These are phyloP conservation scores for Blastobotrys persicus DNA, from an alignment of 1,139 yeast species.

Conservation along the genomic window DNA sequence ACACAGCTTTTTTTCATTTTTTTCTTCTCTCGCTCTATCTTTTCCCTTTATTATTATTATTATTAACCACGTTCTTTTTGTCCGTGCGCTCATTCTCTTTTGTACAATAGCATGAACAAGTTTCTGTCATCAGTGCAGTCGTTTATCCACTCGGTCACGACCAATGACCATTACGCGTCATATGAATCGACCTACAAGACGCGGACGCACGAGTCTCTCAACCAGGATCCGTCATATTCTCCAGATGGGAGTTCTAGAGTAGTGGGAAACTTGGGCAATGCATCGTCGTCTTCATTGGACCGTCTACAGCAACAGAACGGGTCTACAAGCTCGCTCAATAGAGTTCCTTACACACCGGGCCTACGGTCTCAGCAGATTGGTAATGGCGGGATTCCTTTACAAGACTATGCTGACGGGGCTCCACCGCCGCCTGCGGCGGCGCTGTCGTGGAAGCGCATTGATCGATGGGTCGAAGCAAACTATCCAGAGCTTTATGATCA, in stretches of 20 bases:
- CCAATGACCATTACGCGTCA: constrained; percentile 64
- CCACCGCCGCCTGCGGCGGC: constrained; percentile 72
- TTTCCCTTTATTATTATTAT: background rate
- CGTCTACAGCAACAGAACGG: constrained; percentile 16
- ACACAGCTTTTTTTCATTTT: constrained; percentile 1
- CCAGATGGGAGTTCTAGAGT: constrained; percentile 22
- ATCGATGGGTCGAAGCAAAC: constrained; percentile 69
- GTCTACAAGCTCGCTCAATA: constrained; percentile 33
- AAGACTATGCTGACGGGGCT: constrained; percentile 48
- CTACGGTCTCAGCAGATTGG: constrained; percentile 38
- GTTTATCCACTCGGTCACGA: constrained; percentile 59
- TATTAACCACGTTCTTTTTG: background rate
- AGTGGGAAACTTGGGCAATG: constrained; percentile 21
- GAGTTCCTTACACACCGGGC: constrained; percentile 38
- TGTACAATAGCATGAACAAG: constrained; percentile 30
- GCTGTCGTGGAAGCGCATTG: constrained; percentile 73
- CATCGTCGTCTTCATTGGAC: constrained; percentile 22
- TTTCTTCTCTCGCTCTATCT: background rate
- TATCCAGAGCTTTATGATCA: constrained; percentile 79
- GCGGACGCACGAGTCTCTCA: constrained; percentile 9
- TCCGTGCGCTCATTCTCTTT: background rate
- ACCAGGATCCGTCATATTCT: constrained; percentile 17
- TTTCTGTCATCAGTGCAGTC: constrained; percentile 40
- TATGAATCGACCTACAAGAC: constrained; percentile 40
- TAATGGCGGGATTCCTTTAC: constrained; percentile 45